These are phyloP conservation scores for Cyberlindnera xishuangbannaensis DNA, from an alignment of 805 yeast genomes.

Conservation along the genomic window DNA sequence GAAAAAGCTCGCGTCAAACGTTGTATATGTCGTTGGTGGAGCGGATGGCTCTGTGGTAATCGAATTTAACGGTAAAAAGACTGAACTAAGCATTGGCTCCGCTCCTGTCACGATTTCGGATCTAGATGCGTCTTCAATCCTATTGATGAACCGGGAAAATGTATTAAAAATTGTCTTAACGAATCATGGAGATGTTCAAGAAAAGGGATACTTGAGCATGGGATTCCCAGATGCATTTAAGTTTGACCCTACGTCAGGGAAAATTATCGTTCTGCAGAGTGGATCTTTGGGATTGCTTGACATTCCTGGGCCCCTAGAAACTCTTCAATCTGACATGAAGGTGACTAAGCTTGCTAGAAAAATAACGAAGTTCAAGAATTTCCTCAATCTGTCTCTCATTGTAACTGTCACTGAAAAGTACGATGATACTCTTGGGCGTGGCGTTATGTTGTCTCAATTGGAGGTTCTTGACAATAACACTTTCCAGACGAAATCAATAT, in stretches of 20 bases:
- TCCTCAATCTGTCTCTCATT: conserved; percentile 17
- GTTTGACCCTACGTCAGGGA: neutral
- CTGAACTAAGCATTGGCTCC: conserved; percentile 15
- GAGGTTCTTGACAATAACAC: conserved; percentile 25
- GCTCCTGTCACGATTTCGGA: conserved; percentile 21
- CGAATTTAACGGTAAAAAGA: neutral
- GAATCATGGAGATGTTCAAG: conserved; percentile 1
- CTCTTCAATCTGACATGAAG: conserved; percentile 8
- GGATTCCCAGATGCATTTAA: conserved; percentile 10
- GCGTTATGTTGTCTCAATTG: conserved; percentile 14
- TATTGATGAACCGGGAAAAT: conserved; percentile 20
- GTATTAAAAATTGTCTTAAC: conserved; percentile 6
- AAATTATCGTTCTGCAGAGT: neutral
- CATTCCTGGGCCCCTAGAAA: neutral
- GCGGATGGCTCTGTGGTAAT: conserved; percentile 19
- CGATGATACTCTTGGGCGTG: conserved; percentile 4
- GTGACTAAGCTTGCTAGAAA: conserved; percentile 15
- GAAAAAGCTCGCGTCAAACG: conserved; percentile 4
- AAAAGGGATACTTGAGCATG: conserved; percentile 18
- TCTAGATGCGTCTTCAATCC: conserved; percentile 2
- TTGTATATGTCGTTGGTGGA: conserved; percentile 18
- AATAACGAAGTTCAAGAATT: conserved; percentile 20
- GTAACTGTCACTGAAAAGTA: conserved; percentile 14
- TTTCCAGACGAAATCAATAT: conserved; percentile 15
- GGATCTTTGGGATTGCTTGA: conserved; percentile 2